Percentiles rank a stretch among this genome's conserved stretches.
Conservation (phyloP, 2,329 filamentous ascomycete genomes). For the Pseudocercospora crystallina region DNA sequence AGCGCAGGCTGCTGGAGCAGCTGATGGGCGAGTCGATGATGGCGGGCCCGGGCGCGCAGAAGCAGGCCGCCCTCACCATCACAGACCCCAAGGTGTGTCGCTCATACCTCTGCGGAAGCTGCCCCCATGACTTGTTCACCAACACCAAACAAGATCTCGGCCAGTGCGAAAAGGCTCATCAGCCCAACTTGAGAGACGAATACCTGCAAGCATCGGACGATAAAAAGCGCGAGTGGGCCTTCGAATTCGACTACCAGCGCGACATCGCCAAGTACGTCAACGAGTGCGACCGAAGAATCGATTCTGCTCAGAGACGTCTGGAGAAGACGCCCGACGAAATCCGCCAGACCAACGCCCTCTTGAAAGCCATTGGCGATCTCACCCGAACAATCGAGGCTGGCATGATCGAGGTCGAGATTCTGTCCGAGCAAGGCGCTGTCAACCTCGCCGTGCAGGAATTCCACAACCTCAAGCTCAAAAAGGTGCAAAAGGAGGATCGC, state of each 20-base stretch:
- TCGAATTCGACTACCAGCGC: constrained; percentile 94
- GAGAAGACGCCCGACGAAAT: constrained; percentile 99
- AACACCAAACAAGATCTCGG: constrained; percentile 99
- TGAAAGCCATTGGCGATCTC: constrained; percentile 84
- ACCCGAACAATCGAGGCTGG: constrained; percentile 75
- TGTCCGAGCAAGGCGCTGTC: constrained; percentile 79
- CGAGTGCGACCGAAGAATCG: constrained; percentile 92
- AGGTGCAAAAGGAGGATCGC: constrained; percentile 76
- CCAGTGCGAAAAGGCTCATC: constrained; percentile 82
- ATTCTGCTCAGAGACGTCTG: constrained; percentile 80
- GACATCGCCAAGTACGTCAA: constrained; percentile 97
- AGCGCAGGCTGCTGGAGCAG: constrained; percentile 98
- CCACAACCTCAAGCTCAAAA: constrained; percentile 78
- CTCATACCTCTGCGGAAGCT: constrained; percentile 89
- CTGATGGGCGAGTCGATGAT: constrained; percentile 66
- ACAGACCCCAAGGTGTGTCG: constrained; percentile 92
- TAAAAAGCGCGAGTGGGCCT: constrained; percentile 77
- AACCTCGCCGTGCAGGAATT: constrained; percentile 82
- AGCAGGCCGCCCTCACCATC: constrained; percentile 78
- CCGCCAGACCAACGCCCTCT: constrained; percentile 78
- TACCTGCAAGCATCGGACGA: constrained; percentile 72
- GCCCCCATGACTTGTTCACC: constrained; percentile 97
- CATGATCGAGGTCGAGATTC: constrained; percentile 78
- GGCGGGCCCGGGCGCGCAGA: constrained; percentile 68
- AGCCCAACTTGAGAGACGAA: constrained; percentile 82